Evolutionary conservation across 306 rosid species (phyloP).

Genomic region (Citrullus colocynthis): DNA sequence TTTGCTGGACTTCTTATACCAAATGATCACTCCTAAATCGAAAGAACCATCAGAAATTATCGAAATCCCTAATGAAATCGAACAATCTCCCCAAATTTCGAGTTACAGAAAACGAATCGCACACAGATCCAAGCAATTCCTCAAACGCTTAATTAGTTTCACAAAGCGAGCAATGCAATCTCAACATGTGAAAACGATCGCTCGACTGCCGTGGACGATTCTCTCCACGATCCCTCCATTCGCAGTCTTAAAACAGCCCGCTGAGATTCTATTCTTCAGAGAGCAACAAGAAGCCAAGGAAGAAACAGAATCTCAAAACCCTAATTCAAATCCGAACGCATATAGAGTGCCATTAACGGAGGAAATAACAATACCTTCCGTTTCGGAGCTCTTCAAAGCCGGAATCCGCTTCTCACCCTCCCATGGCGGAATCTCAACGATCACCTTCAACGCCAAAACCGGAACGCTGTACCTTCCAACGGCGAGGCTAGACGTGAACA

Average conservation of each 20-base stretch:
- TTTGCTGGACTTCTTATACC: constrained; percentile 50
- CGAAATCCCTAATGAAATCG: constrained; percentile 16
- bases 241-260: constrained; percentile 25
- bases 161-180: constrained; percentile 33
- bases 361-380: constrained; percentile 67
- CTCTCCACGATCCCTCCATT: constrained; percentile 40
- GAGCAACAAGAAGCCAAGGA: constrained; percentile 13
- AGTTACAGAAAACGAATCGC: constrained; percentile 19
- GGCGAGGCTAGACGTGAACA: constrained; percentile 39
- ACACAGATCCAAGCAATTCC: constrained; percentile 20
- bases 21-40: constrained; percentile 33
- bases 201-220: constrained; percentile 52
- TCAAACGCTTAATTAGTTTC: constrained; percentile 28
- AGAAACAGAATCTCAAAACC: constrained; percentile 14
- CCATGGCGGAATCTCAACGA: constrained; percentile 29
- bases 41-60: constrained; percentile 15
- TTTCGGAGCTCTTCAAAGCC: constrained; percentile 24
- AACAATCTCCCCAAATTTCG: constrained; percentile 3
- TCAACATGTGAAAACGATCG: constrained; percentile 31
- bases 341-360: constrained; percentile 45
- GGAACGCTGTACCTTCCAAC: constrained; percentile 43
- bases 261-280: constrained; percentile 20
- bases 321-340: background rate
- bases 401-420: constrained; percentile 40
- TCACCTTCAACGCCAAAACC: constrained; percentile 35